Percentiles rank a stretch among this genome's conserved stretches.
These are phyloP conservation scores for Mycena epipterygia DNA, from an alignment of 768 basidiomycete species.

Conservation along the genomic window DNA sequence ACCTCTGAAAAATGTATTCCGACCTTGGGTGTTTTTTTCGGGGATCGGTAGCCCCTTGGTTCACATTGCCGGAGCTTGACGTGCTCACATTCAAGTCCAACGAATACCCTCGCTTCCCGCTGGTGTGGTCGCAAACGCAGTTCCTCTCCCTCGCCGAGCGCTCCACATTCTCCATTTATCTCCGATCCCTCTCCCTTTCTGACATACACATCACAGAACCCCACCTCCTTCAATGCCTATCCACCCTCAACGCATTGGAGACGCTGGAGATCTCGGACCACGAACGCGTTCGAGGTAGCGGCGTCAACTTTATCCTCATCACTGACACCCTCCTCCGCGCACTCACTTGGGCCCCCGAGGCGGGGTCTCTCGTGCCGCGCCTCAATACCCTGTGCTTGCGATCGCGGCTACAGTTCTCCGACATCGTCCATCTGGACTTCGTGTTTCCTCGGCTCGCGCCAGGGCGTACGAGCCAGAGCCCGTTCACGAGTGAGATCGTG, in stretches of 20 bases:
- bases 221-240: background rate
- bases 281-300: background rate
- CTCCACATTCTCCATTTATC: background rate
- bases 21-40: too few species aligned
- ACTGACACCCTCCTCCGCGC: background rate
- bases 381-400: background rate
- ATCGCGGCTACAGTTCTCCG: background rate
- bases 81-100: background rate
- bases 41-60: too few species aligned
- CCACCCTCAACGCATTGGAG: background rate
- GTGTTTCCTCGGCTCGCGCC: background rate
- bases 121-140: background rate
- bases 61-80: background rate
- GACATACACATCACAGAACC: background rate
- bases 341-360: background rate
- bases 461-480: too few species aligned
- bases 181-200: background rate
- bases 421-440: background rate
- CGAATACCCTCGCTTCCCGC: background rate
- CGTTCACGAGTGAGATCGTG: too few species aligned
- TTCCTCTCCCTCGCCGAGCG: constrained; percentile 1
- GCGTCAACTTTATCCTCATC: background rate
- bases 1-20: too few species aligned
- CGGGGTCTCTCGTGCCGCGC: background rate
- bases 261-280: constrained; percentile 2